Evolutionary conservation across 306 rosid genomes (phyloP).

Genomic region (Pueraria montana): DNA sequence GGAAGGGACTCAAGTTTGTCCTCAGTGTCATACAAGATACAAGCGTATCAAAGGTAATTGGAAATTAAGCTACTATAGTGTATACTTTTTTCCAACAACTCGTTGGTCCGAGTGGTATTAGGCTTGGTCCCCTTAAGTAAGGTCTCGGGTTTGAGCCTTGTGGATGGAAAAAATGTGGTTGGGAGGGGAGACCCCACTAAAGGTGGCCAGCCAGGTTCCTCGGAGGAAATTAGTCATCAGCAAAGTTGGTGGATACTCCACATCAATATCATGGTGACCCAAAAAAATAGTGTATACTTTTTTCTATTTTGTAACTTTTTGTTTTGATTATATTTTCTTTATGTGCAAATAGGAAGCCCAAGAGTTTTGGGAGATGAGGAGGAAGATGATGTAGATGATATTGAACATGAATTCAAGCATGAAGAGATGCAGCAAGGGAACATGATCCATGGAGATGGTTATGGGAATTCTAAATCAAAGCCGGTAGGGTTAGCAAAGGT

Average conservation of each 20-base stretch:
- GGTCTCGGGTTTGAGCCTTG: too few relatives aligned
- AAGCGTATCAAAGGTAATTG: constrained; percentile 90
- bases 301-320: constrained; percentile 30
- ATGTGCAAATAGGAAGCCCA: constrained; percentile 75
- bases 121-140: too few relatives aligned
- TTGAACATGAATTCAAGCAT: constrained; percentile 89
- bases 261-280: too few relatives aligned
- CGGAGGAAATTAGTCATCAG: too few relatives aligned
- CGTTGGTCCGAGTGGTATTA: too few relatives aligned
- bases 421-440: constrained; percentile 75
- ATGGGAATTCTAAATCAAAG: constrained; percentile 58
- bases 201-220: too few relatives aligned
- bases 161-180: too few relatives aligned
- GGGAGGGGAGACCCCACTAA: too few relatives aligned
- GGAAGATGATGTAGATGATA: constrained; percentile 93
- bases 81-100: too few relatives aligned
- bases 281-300: too few relatives aligned
- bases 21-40: constrained; percentile 95
- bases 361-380: constrained; percentile 96
- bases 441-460: constrained; percentile 72
- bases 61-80: background rate
- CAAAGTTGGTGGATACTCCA: too few relatives aligned
- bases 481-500: constrained; percentile 40
- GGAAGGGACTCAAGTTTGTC: constrained; percentile 95
- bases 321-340: constrained; percentile 22